Conservation (phyloP, 1,284 basidiomycete species). For the Apiotrichum siamense region DNA sequence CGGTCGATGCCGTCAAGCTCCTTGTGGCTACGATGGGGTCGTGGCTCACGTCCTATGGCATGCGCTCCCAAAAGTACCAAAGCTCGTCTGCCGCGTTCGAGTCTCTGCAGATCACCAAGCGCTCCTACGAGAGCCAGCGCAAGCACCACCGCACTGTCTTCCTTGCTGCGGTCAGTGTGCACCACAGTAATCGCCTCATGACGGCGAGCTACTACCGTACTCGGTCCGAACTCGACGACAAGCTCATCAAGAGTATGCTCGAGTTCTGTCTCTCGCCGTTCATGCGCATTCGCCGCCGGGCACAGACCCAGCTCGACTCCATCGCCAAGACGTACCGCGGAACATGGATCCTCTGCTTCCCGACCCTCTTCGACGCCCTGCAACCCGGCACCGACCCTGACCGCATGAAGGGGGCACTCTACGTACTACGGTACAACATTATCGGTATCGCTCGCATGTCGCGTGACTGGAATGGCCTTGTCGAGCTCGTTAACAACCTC, state of each 20-base stretch:
- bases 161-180: conserved; percentile 33
- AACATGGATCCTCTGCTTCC: conserved; percentile 66
- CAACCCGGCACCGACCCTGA: conserved; percentile 78
- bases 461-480: conserved; percentile 62
- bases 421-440: conserved; percentile 57
- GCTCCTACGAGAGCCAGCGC: conserved; percentile 38
- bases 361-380: conserved; percentile 67
- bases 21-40: conserved; percentile 48
- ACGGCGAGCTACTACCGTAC: conserved; percentile 60
- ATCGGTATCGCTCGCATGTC: conserved; percentile 35
- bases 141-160: conserved; percentile 42
- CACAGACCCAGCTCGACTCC: conserved; percentile 35
- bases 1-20: conserved; percentile 75
- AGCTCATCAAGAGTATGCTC: conserved; percentile 67
- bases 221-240: conserved; percentile 73
- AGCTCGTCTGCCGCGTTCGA: conserved; percentile 32
- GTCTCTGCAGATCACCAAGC: conserved; percentile 34
- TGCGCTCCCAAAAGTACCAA: conserved; percentile 40
- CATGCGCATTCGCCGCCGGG: conserved; percentile 53
- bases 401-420: conserved; percentile 91
- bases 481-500: conserved; percentile 62
- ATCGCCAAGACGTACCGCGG: conserved; percentile 67
- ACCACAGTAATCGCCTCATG: conserved; percentile 40
- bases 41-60: conserved; percentile 41
- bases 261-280: conserved; percentile 83